Evolutionary conservation across 345 rosid species (phyloP), one percentile per base, ranked within the genome.

Genomic region (Camelina laxa): DNA sequence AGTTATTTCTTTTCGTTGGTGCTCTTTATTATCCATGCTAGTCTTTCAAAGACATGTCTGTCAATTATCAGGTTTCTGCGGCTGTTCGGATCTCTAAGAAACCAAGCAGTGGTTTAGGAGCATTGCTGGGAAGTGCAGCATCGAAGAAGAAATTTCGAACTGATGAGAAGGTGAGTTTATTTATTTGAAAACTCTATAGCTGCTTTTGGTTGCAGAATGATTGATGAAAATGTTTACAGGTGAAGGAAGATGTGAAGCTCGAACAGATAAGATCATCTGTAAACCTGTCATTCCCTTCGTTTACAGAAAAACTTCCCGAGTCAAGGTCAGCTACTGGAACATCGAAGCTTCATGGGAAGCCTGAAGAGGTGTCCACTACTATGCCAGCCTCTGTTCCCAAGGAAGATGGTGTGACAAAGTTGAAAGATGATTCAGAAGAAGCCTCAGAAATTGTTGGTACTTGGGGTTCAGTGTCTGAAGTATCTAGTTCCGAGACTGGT

Each of bases 21-120:
- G 6, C 35, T 48, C 42, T 17, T 60, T 30, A 53, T 9, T 8
- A 55, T 44, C 30, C 36, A 39, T 54, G 56, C 57, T 1, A 58
- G 59, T 55, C 56, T 82, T 24, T 77, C 38, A 63, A 17, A 61
- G 17, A 45, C 45, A 50, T 51, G 16, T 69, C 61, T 62, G 60
- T 72, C 49, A 16, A 64, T 66, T 60, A 49, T 42, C 75, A 92
- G 97, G 85, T 50, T 75, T 60, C 86, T 75, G 87, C 76, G 50
- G 84, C 90, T 35, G 87, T 92, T 80, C 2, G 49, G 20, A 64
- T 77, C 39, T 82, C 79, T 53, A 92, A 84, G 89, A 90, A 90
- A 80, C 91, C 97, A 59, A 81, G 81, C 71, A 82, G 91, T 75
- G 89, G 87, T 74, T 81, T 95, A 65, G 97, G 92, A 69, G 90